These are phyloP conservation scores for Antrodiella citrinella DNA, from an alignment of 768 basidiomycete genomes.

Conservation along the genomic window DNA sequence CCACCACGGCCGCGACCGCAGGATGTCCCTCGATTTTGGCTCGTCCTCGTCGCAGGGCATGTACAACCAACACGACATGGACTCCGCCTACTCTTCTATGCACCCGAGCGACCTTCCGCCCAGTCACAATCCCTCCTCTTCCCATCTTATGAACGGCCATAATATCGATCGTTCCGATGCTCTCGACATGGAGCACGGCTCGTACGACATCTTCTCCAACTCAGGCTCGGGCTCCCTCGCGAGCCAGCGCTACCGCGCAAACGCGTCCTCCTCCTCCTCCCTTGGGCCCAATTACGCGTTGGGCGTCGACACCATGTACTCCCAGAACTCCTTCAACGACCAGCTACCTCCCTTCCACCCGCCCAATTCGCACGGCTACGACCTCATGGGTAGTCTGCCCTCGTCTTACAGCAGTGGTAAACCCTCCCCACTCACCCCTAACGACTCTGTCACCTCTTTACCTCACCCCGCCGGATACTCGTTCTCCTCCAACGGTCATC, in stretches of 20 bases:
- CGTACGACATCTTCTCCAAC: slow-evolving; percentile 59
- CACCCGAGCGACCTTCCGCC: slow-evolving; percentile 34
- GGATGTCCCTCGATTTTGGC: slow-evolving; percentile 51
- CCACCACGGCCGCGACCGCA: slow-evolving; percentile 27
- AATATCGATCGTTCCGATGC: slow-evolving; percentile 45
- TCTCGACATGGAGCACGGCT: slow-evolving; percentile 50
- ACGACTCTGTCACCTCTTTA: slow-evolving; percentile 49
- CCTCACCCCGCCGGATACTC: slow-evolving; percentile 48
- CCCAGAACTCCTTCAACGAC: slow-evolving; percentile 52
- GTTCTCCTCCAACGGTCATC: slow-evolving; percentile 23
- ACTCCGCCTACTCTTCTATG: slow-evolving; percentile 43
- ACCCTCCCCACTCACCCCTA: slow-evolving; percentile 68
- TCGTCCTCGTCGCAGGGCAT: slow-evolving; percentile 31
- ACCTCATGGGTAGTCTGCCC: slow-evolving; percentile 53
- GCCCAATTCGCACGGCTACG: slow-evolving; percentile 49
- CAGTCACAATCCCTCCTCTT: slow-evolving; percentile 14
- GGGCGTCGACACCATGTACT: slow-evolving; percentile 49
- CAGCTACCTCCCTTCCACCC: slow-evolving; percentile 49
- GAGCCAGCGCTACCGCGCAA: slow-evolving; percentile 59
- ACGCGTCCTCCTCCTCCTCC: slow-evolving; percentile 67
- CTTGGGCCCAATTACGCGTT: slow-evolving; percentile 48
- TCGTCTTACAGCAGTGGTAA: slow-evolving; percentile 68
- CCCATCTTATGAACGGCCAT: slow-evolving; percentile 29
- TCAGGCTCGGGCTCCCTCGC: slow-evolving; percentile 35
- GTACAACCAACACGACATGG: slow-evolving; percentile 50